Conservation (phyloP, 1,284 basidiomycete genomes). For the Austroboletus rostrupii region DNA sequence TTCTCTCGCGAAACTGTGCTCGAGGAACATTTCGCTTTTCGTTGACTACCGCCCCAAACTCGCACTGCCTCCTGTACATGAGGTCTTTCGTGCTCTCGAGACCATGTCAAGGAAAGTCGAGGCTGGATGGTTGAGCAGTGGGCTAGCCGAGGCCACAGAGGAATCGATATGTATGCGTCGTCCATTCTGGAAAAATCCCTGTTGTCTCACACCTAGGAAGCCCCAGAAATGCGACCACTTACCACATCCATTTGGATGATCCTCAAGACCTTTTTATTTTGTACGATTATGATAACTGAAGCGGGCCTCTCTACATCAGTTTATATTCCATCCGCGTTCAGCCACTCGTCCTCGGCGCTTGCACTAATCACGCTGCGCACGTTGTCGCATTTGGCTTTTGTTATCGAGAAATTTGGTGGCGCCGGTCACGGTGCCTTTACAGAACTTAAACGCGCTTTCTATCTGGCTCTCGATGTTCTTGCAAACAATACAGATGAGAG, state of each 20-base stretch:
- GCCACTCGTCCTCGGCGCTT: slow-evolving; percentile 40
- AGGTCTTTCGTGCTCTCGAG: slow-evolving; percentile 40
- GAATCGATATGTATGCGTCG: slow-evolving; percentile 37
- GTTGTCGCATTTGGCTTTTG: slow-evolving; percentile 62
- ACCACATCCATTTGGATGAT: slow-evolving; percentile 53
- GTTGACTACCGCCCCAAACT: slow-evolving; percentile 43
- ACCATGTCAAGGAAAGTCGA: slow-evolving; percentile 42
- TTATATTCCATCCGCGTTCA: slow-evolving; percentile 39
- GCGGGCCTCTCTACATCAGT: slow-evolving; percentile 52
- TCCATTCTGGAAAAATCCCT: neutral
- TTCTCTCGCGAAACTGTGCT: slow-evolving; percentile 48
- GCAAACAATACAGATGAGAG: slow-evolving; percentile 41
- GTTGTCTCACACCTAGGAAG: slow-evolving; percentile 22
- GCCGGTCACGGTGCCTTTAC: slow-evolving; percentile 49
- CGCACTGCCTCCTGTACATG: slow-evolving; percentile 43
- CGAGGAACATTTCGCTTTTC: slow-evolving; percentile 44
- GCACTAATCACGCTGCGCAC: slow-evolving; percentile 49
- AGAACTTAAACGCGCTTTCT: slow-evolving; percentile 67
- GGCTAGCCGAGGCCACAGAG: slow-evolving; percentile 35
- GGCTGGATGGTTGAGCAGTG: slow-evolving; percentile 47
- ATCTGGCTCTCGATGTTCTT: slow-evolving; percentile 68
- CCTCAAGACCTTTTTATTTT: slow-evolving; percentile 69
- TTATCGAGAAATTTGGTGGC: slow-evolving; percentile 72
- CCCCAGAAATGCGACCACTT: slow-evolving; percentile 40
- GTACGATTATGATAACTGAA: slow-evolving; percentile 63